phyloP scores from a whole-genome alignment of 768 basidiomycete genomes.

The Pleurotus ostreatus region DNA sequence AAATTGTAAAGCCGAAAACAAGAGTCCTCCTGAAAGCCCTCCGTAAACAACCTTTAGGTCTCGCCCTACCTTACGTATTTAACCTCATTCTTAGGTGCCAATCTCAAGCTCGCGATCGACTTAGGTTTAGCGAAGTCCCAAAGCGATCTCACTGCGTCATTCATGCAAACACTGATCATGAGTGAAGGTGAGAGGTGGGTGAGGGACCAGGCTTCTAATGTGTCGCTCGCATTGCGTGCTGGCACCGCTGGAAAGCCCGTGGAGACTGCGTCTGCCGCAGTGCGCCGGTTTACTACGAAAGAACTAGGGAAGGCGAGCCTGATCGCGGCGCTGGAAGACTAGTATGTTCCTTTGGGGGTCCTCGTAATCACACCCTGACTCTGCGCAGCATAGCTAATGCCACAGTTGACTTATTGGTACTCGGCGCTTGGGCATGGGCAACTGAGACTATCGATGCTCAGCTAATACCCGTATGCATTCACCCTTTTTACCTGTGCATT shows the following conservation, averaged over 20 bases:
- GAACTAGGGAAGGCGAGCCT: constrained; percentile 75
- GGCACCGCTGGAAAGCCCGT: constrained; percentile 75
- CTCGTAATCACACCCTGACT: not conserved
- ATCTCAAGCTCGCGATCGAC: constrained; percentile 91
- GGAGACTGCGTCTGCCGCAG: constrained; percentile 64
- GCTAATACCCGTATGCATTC: constrained; percentile 57
- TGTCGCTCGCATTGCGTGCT: constrained; percentile 66
- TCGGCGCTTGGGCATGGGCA: constrained; percentile 75
- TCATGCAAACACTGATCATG: constrained; percentile 94
- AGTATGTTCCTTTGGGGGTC: constrained; percentile 45
- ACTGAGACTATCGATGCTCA: constrained; percentile 57
- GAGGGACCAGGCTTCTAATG: constrained; percentile 58
- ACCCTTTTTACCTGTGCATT: not conserved
- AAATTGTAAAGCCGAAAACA: constrained; percentile 66
- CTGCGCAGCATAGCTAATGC: constrained; percentile 80
- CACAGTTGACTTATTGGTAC: constrained; percentile 75
- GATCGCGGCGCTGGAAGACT: constrained; percentile 86
- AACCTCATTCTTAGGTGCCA: constrained; percentile 44
- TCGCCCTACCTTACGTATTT: not conserved
- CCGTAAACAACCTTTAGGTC: constrained; percentile 38
- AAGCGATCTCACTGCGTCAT: constrained; percentile 84
- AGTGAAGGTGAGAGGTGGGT: constrained; percentile 94
- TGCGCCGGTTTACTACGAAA: constrained; percentile 82
- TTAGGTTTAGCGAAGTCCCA: constrained; percentile 78
- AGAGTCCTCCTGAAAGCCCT: constrained; percentile 73